Conservation (phyloP, 352 stramenopile species). For the Pythium utonaiense region DNA sequence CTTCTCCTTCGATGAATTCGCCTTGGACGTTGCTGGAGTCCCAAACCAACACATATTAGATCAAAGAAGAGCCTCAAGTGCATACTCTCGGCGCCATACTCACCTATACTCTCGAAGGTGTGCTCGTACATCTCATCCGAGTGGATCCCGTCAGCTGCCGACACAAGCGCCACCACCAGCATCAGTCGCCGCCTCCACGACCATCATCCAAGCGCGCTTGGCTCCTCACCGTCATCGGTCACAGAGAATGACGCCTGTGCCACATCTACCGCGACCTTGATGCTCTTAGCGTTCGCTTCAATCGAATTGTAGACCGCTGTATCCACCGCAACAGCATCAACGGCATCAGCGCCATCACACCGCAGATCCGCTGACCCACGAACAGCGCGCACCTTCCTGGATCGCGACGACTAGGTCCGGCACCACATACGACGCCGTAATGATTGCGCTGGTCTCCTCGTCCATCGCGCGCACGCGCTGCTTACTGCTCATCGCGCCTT, state of each 20-base stretch:
- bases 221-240: slow-evolving; percentile 57
- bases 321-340: neutral
- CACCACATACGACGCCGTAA: slow-evolving; percentile 58
- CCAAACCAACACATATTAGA: neutral
- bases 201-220: neutral
- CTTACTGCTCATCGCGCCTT: neutral
- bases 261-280: slow-evolving; percentile 45
- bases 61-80: neutral
- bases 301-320: slow-evolving; percentile 75
- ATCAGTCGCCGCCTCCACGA: neutral
- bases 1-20: neutral
- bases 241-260: slow-evolving; percentile 50
- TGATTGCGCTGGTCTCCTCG: slow-evolving; percentile 31
- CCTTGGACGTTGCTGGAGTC: slow-evolving; percentile 39
- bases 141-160: slow-evolving; percentile 57
- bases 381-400: slow-evolving; percentile 49
- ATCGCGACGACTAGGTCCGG: slow-evolving; percentile 55
- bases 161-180: neutral
- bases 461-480: slow-evolving; percentile 1
- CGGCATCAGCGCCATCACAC: neutral
- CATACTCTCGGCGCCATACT: neutral
- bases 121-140: slow-evolving; percentile 43
- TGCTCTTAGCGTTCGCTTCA: slow-evolving; percentile 47
- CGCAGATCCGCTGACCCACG: too few relatives aligned
- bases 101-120: slow-evolving; percentile 48